These are phyloP conservation scores for Calonectria pseudoreteaudii DNA, from an alignment of 2,329 filamentous ascomycete species.

Conservation along the genomic window DNA sequence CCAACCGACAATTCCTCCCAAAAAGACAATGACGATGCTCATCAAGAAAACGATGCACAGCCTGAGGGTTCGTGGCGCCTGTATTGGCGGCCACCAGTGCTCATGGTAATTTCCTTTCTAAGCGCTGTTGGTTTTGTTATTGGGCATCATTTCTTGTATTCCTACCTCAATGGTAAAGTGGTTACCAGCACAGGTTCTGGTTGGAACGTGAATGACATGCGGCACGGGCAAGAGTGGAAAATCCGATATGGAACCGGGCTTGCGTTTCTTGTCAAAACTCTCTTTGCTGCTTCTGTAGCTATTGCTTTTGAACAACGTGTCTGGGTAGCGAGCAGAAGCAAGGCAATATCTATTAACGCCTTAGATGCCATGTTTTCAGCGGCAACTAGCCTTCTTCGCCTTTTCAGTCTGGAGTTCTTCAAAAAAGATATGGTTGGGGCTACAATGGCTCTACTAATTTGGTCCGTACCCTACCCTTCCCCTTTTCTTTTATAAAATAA, in stretches of 20 bases:
- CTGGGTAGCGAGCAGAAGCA: background rate
- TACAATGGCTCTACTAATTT: background rate
- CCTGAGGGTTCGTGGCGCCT: background rate
- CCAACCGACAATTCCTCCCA: background rate
- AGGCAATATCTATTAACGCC: background rate
- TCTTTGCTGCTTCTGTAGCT: background rate
- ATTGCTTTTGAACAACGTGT: background rate
- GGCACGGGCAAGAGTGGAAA: background rate
- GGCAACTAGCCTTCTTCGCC: background rate
- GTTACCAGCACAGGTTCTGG: background rate
- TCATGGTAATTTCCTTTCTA: background rate
- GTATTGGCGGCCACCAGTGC: background rate
- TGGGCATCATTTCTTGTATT: background rate
- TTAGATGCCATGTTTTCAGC: conserved; percentile 4
- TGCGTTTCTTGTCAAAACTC: background rate
- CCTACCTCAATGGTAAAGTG: background rate
- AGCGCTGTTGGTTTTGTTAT: background rate
- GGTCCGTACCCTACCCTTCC: background rate
- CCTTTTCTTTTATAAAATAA: too few relatives aligned
- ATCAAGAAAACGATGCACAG: background rate
- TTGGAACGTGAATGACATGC: background rate
- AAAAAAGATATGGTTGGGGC: background rate
- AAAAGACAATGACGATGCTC: too few relatives aligned
- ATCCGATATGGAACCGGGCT: background rate
- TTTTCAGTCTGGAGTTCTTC: background rate